Conservation (phyloP, 2,329 filamentous ascomycete species). For the Pyricularia sp. region DNA sequence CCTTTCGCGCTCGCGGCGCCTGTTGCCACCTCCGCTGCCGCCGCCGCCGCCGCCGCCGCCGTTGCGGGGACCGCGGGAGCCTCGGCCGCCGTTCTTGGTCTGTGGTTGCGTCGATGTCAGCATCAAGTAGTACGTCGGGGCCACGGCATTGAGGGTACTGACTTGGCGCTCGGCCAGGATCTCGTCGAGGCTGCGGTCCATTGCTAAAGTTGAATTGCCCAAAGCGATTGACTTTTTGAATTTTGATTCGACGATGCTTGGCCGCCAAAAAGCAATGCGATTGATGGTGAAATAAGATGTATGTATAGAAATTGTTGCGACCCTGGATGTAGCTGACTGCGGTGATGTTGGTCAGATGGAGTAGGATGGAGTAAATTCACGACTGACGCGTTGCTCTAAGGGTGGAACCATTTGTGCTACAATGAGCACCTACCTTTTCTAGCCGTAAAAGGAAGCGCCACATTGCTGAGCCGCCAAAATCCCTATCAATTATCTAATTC, state of each 20-base stretch:
- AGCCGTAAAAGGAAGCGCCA: neutral
- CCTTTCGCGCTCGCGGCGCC: slow-evolving; percentile 24
- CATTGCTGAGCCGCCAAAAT: neutral
- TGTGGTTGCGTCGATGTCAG: neutral
- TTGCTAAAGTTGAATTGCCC: slow-evolving; percentile 11
- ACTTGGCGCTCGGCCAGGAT: slow-evolving; percentile 39
- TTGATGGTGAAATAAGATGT: neutral
- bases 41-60: slow-evolving; percentile 16
- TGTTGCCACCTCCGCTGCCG: slow-evolving; percentile 15
- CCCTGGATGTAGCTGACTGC: neutral
- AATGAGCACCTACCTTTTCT: neutral
- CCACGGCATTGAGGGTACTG: slow-evolving; percentile 6
- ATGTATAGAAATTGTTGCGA: neutral
- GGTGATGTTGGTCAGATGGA: neutral
- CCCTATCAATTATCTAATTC: too few relatives aligned
- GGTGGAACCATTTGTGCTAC: neutral
- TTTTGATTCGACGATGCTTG: neutral
- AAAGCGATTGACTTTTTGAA: neutral
- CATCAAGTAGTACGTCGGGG: slow-evolving; percentile 5
- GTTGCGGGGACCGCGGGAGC: slow-evolving; percentile 25
- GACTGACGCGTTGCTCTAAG: neutral
- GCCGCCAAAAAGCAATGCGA: neutral
- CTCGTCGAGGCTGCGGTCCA: slow-evolving; percentile 48
- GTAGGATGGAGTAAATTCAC: neutral
- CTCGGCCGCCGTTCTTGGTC: slow-evolving; percentile 13